phyloP scores from a whole-genome alignment of 768 basidiomycete genomes.

The Suillus plorans region DNA sequence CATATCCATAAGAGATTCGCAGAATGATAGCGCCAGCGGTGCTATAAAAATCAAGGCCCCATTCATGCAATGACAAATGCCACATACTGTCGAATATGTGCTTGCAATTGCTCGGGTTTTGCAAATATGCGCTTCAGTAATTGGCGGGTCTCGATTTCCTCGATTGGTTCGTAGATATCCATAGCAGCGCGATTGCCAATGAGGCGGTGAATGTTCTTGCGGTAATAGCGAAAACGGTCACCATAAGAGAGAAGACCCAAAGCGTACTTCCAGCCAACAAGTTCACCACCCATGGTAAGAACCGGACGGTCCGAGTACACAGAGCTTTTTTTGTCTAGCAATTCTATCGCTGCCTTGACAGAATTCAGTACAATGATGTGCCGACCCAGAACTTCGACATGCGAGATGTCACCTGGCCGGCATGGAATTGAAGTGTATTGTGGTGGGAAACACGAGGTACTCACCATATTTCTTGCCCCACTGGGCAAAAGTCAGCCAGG shows the following conservation, averaged over 20 bases:
- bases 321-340: slow-evolving; percentile 65
- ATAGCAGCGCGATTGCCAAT: slow-evolving; percentile 42
- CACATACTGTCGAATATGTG: slow-evolving; percentile 42
- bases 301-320: slow-evolving; percentile 65
- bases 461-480: slow-evolving; percentile 48
- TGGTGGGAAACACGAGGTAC: not conserved
- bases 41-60: slow-evolving; percentile 22
- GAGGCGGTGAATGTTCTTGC: slow-evolving; percentile 38
- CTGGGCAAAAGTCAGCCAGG: slow-evolving; percentile 43
- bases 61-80: not conserved
- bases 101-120: slow-evolving; percentile 35
- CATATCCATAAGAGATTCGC: slow-evolving; percentile 53
- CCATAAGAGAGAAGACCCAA: slow-evolving; percentile 39
- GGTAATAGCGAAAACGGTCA: slow-evolving; percentile 40
- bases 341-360: slow-evolving; percentile 47
- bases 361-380: slow-evolving; percentile 57
- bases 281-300: slow-evolving; percentile 38
- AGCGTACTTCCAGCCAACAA: slow-evolving; percentile 32
- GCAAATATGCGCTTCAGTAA: slow-evolving; percentile 42
- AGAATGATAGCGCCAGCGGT: slow-evolving; percentile 54
- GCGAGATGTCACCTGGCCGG: slow-evolving; percentile 56
- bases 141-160: slow-evolving; percentile 41
- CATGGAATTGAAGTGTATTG: not conserved
- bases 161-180: slow-evolving; percentile 31
- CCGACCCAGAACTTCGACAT: slow-evolving; percentile 59